A percentile compares a stretch with the other conserved stretches of the same genome.
These are phyloP conservation scores for Phoenix roebelenii DNA, from an alignment of 176 grass and related monocot genomes.

Conservation along the genomic window DNA sequence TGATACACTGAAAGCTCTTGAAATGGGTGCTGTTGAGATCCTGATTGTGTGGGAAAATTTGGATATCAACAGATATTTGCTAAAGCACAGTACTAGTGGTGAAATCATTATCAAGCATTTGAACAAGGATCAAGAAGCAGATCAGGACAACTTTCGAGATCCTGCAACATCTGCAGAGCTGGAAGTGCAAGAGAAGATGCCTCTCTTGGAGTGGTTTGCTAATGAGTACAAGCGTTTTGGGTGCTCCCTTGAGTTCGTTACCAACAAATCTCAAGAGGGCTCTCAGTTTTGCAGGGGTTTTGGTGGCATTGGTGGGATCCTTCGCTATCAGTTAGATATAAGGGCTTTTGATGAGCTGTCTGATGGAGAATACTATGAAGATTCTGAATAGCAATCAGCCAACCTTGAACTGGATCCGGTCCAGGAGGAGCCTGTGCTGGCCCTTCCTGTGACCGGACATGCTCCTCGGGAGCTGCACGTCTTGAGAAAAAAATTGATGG, in stretches of 20 bases:
- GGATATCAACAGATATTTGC: constrained; percentile 11
- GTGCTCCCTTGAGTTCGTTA: constrained; percentile 25
- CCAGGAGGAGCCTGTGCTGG: constrained; percentile 26
- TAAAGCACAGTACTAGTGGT: constrained; percentile 13
- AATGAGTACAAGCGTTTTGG: constrained; percentile 20
- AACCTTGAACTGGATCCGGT: constrained; percentile 21
- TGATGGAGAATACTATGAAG: constrained; percentile 23
- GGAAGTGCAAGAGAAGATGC: constrained; percentile 14
- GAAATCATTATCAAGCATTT: constrained; percentile 11
- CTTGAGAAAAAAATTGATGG: constrained; percentile 21
- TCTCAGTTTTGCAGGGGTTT: constrained; percentile 24
- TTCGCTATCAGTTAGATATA: constrained; percentile 20
- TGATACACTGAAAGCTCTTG: constrained; percentile 27
- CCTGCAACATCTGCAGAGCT: constrained; percentile 11
- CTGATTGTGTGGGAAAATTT: constrained; percentile 33
- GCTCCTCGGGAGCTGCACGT: constrained; percentile 14
- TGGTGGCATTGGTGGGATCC: constrained; percentile 29
- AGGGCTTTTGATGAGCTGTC: constrained; percentile 19
- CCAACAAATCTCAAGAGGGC: constrained; percentile 20
- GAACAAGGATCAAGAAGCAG: constrained; percentile 24
- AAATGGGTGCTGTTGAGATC: constrained; percentile 20
- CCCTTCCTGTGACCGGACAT: background rate
- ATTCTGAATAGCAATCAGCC: constrained; percentile 31
- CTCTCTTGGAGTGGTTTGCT: constrained; percentile 24
- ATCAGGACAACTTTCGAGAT: constrained; percentile 23